These are phyloP conservation scores for Cyberlindnera xylosilytica DNA, from an alignment of 805 yeast genomes.

Conservation along the genomic window DNA sequence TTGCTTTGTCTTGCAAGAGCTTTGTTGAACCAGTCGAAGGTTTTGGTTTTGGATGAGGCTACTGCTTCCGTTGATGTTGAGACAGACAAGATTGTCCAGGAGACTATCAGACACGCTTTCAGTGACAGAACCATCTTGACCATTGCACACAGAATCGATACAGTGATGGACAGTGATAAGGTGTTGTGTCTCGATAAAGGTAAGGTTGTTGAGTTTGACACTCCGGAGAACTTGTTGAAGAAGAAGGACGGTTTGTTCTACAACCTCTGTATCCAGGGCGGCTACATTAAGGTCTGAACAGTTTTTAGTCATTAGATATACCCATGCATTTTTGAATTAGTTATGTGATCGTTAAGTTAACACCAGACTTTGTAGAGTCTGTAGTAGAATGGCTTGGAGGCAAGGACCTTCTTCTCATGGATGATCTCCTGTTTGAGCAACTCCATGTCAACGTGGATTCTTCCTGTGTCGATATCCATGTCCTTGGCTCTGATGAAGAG, in stretches of 20 bases:
- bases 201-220: slow-evolving; percentile 70
- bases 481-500: slow-evolving; percentile 43
- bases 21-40: slow-evolving; percentile 56
- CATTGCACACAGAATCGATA: slow-evolving; percentile 81
- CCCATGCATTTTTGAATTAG: neutral
- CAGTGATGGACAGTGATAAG: slow-evolving; percentile 77
- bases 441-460: slow-evolving; percentile 56
- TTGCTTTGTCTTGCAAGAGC: slow-evolving; percentile 82
- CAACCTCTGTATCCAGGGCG: slow-evolving; percentile 52
- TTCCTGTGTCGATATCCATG: slow-evolving; percentile 32
- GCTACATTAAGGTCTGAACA: slow-evolving; percentile 24
- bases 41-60: slow-evolving; percentile 78
- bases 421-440: slow-evolving; percentile 48
- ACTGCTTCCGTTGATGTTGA: slow-evolving; percentile 89
- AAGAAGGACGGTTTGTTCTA: slow-evolving; percentile 70
- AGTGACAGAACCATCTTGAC: slow-evolving; percentile 76
- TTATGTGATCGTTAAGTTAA: slow-evolving; percentile 24
- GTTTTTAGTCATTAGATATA: neutral
- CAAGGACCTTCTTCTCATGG: slow-evolving; percentile 44
- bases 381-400: slow-evolving; percentile 44
- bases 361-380: slow-evolving; percentile 47
- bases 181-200: slow-evolving; percentile 77
- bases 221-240: slow-evolving; percentile 63
- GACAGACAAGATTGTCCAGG: slow-evolving; percentile 74
- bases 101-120: slow-evolving; percentile 72